Percentiles rank a stretch among this genome's conserved stretches.
phyloP scores from a whole-genome alignment of 306 rosid species.

The Erythrophleum fordii region DNA sequence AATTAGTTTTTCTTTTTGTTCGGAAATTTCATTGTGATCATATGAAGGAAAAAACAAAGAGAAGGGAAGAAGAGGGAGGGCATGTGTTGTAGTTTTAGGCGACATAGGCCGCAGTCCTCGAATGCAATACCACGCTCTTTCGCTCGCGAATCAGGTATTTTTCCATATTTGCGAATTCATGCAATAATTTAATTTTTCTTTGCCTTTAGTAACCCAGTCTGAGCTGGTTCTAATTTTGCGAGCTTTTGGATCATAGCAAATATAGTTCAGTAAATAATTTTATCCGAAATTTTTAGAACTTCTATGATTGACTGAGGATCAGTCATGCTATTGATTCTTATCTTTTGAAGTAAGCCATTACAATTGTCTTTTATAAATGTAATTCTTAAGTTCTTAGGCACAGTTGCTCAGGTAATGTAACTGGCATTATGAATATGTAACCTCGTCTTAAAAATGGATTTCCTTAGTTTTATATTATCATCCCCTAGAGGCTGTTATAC shows the following conservation, averaged over 20 bases:
- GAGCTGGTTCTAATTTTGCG: not conserved
- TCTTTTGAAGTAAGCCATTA: constrained; percentile 1
- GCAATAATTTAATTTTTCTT: not conserved
- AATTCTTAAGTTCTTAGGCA: not conserved
- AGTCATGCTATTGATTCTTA: not conserved
- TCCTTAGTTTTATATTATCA: not conserved
- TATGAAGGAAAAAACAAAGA: constrained; percentile 38
- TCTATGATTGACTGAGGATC: not conserved
- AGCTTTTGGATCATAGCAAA: constrained; percentile 12
- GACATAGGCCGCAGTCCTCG: constrained; percentile 98
- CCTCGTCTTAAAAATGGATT: not conserved
- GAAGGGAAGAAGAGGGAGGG: constrained; percentile 71
- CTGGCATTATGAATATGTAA: not conserved
- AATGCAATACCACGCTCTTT: constrained; percentile 97
- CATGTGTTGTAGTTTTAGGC: constrained; percentile 91
- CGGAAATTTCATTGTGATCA: not conserved
- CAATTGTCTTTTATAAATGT: not conserved
- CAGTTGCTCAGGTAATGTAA: not conserved
- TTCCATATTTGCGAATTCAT: not conserved
- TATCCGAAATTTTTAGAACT: constrained; percentile 1
- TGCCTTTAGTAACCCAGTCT: not conserved
- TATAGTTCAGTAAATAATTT: not conserved
- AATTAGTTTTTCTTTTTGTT: not conserved
- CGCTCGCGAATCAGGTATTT: constrained; percentile 86
- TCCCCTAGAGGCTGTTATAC: not conserved